phyloP scores from a whole-genome alignment of 208 protist genomes.

The Trypanosoma congolense region DNA sequence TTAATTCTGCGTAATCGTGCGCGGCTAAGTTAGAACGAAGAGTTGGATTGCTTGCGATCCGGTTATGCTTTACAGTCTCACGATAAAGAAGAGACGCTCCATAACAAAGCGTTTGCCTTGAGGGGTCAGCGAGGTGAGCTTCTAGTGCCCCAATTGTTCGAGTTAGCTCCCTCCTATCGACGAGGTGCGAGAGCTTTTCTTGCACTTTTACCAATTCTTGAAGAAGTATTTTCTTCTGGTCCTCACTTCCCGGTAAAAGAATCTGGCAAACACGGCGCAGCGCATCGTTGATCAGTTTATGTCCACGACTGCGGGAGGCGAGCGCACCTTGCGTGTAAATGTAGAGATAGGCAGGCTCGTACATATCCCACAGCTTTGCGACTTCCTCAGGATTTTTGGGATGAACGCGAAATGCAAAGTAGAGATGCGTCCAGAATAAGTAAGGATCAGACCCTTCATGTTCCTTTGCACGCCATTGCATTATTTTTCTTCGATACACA shows the following conservation, averaged over 20 bases:
- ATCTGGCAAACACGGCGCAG: conserved; percentile 83
- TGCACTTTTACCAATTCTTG: conserved; percentile 70
- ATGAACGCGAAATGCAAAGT: conserved; percentile 83
- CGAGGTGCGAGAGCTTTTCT: conserved; percentile 76
- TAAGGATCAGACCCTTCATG: conserved; percentile 71
- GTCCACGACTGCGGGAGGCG: conserved; percentile 53
- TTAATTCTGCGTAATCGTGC: conserved; percentile 68
- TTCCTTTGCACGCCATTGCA: conserved; percentile 72
- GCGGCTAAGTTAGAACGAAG: conserved; percentile 57
- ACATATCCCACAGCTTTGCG: conserved; percentile 76
- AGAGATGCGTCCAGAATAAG: conserved; percentile 84
- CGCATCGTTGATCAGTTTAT: conserved; percentile 76
- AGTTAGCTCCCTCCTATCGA: conserved; percentile 70
- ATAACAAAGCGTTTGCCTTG: conserved; percentile 67
- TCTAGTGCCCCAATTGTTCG: conserved; percentile 76
- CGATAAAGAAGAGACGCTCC: conserved; percentile 64
- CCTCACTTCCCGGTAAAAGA: conserved; percentile 49
- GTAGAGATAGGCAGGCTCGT: conserved; percentile 76
- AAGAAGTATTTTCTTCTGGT: conserved; percentile 58
- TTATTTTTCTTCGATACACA: conserved; percentile 66
- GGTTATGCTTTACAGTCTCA: conserved; percentile 54
- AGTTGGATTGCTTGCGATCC: conserved; percentile 54
- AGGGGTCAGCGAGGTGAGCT: conserved; percentile 45
- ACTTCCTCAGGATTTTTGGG: conserved; percentile 64
- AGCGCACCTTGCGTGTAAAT: conserved; percentile 83